phyloP scores from a whole-genome alignment of 2,329 filamentous ascomycete species.

The Calonectria ilicicola region DNA sequence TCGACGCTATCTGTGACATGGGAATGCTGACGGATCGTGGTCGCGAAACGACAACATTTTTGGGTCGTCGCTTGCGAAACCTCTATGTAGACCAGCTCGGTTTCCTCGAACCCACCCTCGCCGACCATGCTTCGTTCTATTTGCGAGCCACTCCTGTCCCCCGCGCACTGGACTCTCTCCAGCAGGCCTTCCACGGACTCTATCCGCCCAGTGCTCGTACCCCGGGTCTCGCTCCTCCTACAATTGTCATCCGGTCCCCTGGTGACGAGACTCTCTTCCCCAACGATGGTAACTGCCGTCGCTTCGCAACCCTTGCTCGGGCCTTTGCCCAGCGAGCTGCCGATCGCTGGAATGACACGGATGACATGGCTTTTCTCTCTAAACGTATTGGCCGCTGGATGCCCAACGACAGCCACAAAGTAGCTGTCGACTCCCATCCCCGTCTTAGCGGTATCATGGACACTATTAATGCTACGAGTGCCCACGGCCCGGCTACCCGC shows the following conservation, averaged over 20 bases:
- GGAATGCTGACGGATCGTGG: conserved; percentile 83
- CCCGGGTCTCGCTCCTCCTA: conserved; percentile 67
- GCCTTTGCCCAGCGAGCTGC: conserved; percentile 80
- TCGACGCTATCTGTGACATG: conserved; percentile 85
- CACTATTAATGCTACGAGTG: conserved; percentile 88
- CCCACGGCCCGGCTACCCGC: conserved; percentile 79
- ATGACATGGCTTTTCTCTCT: conserved; percentile 88
- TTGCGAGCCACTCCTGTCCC: conserved; percentile 81
- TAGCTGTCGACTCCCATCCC: conserved; percentile 87
- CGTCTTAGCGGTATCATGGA: conserved; percentile 93
- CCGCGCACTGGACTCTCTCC: conserved; percentile 81
- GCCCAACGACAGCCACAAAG: conserved; percentile 74
- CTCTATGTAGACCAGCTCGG: conserved; percentile 82
- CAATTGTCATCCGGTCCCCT: conserved; percentile 73
- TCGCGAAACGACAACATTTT: conserved; percentile 75
- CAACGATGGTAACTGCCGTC: conserved; percentile 79
- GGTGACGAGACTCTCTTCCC: conserved; percentile 84
- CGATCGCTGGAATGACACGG: conserved; percentile 78
- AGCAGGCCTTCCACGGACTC: conserved; percentile 80
- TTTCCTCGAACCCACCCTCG: conserved; percentile 74
- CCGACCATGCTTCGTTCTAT: conserved; percentile 72
- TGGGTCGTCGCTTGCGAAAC: conserved; percentile 75
- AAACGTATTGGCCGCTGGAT: conserved; percentile 86
- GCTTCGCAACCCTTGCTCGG: conserved; percentile 76
- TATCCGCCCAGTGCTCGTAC: conserved; percentile 69